A percentile compares a stretch with the other conserved stretches of the same genome.
Conservation (phyloP, 305 asterid genomes). For the Plantago coronopus region DNA sequence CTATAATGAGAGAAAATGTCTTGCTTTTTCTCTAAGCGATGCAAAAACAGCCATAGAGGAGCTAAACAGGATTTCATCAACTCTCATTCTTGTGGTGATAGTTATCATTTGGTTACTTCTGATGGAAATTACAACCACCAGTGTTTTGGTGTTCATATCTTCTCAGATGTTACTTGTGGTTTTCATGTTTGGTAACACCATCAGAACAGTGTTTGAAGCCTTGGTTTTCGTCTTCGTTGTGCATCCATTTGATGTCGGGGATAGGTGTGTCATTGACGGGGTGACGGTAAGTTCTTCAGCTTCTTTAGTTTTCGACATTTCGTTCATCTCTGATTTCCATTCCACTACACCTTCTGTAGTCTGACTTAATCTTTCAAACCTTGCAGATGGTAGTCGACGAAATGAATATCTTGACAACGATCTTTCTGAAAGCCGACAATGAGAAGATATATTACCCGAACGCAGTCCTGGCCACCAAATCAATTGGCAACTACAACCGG, state of each 20-base stretch:
- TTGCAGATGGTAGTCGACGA: slow-evolving; percentile 68
- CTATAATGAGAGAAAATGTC: slow-evolving; percentile 56
- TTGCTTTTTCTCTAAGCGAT: slow-evolving; percentile 55
- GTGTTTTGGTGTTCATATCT: slow-evolving; percentile 47
- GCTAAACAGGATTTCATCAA: slow-evolving; percentile 55
- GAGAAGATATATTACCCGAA: slow-evolving; percentile 66
- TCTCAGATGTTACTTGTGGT: slow-evolving; percentile 52
- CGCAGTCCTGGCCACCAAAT: slow-evolving; percentile 44
- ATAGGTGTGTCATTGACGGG: slow-evolving; percentile 68
- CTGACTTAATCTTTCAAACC: background rate
- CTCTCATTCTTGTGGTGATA: slow-evolving; percentile 38
- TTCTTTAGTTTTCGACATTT: background rate
- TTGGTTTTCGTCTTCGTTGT: slow-evolving; percentile 56
- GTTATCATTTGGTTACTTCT: slow-evolving; percentile 52
- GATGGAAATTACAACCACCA: slow-evolving; percentile 62
- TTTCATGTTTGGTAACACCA: slow-evolving; percentile 62
- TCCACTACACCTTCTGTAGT: background rate
- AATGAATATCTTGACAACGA: slow-evolving; percentile 64
- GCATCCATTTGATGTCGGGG: slow-evolving; percentile 80
- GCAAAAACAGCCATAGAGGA: slow-evolving; percentile 67
- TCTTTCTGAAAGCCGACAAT: slow-evolving; percentile 51
- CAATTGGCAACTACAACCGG: slow-evolving; percentile 56
- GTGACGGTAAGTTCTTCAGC: slow-evolving; percentile 36
- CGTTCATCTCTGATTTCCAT: background rate
- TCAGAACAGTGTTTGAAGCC: slow-evolving; percentile 52